Evolutionary conservation across 257 asterid species (phyloP).

Genomic region (Solanum neorickii): DNA sequence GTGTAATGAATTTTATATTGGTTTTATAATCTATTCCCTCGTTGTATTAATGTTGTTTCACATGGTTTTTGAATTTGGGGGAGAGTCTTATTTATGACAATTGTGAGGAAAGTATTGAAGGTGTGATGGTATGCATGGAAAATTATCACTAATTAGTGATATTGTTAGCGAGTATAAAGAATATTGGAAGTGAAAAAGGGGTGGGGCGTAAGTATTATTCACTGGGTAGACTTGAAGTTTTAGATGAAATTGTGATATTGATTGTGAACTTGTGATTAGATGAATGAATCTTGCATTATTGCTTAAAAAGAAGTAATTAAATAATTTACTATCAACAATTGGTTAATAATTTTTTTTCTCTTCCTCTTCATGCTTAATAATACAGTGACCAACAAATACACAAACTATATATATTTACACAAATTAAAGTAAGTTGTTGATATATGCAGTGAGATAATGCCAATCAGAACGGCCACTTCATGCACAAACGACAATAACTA

Average conservation of each 20-base stretch:
- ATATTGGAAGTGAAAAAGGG: too few species aligned
- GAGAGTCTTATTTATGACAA: too few species aligned
- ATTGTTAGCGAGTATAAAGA: too few species aligned
- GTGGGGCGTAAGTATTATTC: too few species aligned
- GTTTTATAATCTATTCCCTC: too few species aligned
- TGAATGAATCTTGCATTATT: slow-evolving; percentile 27
- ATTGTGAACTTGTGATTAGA: slow-evolving; percentile 4
- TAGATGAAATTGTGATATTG: neutral
- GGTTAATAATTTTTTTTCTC: slow-evolving; percentile 35
- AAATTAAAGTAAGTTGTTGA: neutral
- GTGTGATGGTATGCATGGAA: too few species aligned
- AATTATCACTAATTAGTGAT: too few species aligned
- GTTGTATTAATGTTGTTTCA: too few species aligned
- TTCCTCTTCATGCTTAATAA: slow-evolving; percentile 7
- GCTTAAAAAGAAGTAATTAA: slow-evolving; percentile 14
- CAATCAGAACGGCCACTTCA: slow-evolving; percentile 25
- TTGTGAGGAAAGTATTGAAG: too few species aligned
- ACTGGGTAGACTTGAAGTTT: too few species aligned
- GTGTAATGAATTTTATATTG: too few species aligned
- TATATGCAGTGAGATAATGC: neutral
- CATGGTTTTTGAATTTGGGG: too few species aligned
- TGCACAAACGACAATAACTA: slow-evolving; percentile 10
- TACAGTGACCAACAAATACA: slow-evolving; percentile 61
- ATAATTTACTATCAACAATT: neutral
- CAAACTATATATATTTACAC: slow-evolving; percentile 20